Conservation (phyloP, 2,329 filamentous ascomycete genomes). For the Phialophora expanda region DNA sequence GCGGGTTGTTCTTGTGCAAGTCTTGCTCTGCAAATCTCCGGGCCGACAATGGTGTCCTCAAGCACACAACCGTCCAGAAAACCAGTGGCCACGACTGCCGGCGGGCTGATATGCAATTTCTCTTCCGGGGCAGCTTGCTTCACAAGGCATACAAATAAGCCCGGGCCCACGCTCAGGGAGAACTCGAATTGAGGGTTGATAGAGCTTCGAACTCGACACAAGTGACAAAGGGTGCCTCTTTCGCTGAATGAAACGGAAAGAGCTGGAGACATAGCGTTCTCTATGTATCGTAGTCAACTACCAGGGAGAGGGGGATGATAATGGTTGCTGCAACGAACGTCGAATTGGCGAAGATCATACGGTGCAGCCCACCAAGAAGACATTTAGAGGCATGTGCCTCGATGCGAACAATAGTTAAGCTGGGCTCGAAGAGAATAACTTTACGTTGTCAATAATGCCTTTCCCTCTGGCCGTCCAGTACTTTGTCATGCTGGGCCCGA, state of each 20-base stretch:
- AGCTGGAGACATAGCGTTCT: neutral
- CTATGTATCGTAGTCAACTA: neutral
- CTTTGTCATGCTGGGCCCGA: neutral
- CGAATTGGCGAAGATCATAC: neutral
- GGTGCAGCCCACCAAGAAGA: neutral
- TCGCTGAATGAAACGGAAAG: neutral
- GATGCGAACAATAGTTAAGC: neutral
- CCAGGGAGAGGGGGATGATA: neutral
- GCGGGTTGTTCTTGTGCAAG: conserved; percentile 35
- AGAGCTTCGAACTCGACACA: neutral
- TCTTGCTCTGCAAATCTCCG: conserved; percentile 18
- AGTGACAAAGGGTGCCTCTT: neutral
- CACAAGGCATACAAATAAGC: conserved; percentile 22
- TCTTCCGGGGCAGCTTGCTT: conserved; percentile 32
- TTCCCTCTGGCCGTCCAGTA: neutral
- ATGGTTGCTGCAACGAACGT: neutral
- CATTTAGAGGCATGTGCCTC: neutral
- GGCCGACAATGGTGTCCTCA: conserved; percentile 13
- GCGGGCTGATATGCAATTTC: conserved; percentile 35
- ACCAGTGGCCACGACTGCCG: neutral
- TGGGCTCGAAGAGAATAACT: neutral
- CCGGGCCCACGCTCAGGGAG: neutral
- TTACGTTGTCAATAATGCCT: neutral
- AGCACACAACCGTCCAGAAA: conserved; percentile 12
- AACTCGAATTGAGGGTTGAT: neutral